Percentiles rank a stretch among this genome's conserved stretches.
Evolutionary conservation across 768 basidiomycete species (phyloP).

Genomic region (Suillus paluster): DNA sequence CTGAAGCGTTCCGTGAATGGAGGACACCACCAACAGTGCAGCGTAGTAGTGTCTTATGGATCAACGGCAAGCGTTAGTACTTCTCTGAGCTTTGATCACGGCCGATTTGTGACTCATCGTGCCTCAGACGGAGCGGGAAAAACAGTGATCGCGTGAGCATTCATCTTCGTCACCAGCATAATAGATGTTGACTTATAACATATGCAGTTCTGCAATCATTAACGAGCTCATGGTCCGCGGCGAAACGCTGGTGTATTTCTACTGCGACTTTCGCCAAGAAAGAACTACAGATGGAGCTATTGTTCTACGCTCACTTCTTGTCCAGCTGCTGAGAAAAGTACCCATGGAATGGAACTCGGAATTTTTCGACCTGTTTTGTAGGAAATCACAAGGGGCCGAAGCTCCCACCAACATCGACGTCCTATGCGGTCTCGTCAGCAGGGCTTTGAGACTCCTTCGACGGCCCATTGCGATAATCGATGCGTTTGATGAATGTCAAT

Average conservation of each 20-base stretch:
- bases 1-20: constrained; percentile 15
- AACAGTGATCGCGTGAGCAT: constrained; percentile 21
- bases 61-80: constrained; percentile 23
- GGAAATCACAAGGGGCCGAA: neutral
- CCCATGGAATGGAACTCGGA: neutral
- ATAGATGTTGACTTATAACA: too few species aligned
- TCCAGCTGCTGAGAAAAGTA: constrained; percentile 16
- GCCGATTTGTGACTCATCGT: neutral
- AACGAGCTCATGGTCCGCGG: neutral
- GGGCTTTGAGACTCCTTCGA: neutral
- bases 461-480: constrained; percentile 21
- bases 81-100: neutral
- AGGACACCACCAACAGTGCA: neutral
- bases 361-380: constrained; percentile 10
- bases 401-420: constrained; percentile 7
- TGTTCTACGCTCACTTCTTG: constrained; percentile 24
- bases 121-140: constrained; percentile 23
- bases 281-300: constrained; percentile 16
- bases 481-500: constrained; percentile 27
- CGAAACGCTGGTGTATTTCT: constrained; percentile 18
- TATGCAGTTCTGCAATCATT: constrained; percentile 9
- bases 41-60: constrained; percentile 13
- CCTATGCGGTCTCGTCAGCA: constrained; percentile 10
- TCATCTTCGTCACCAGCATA: neutral
- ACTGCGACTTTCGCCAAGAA: constrained; percentile 24